Base-by-base conservation (phyloP, 2,329 filamentous ascomycete species). In the Teratosphaeria zuluensis region DNA sequence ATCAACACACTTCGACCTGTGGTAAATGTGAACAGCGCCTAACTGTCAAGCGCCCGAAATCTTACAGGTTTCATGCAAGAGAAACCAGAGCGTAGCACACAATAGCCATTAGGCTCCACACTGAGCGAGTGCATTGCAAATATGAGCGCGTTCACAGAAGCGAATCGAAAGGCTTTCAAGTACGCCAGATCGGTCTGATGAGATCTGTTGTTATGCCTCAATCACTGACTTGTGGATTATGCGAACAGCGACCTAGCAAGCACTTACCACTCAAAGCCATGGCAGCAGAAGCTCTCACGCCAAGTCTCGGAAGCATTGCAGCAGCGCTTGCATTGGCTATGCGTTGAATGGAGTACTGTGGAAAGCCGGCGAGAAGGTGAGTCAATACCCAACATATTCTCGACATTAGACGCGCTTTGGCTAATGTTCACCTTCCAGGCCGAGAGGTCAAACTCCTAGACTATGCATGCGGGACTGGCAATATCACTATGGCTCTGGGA, bases 131-230 rank as follows among this genome's bases (percentile, higher is more conserved):
- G 24, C 24, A 28, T 28, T 28, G 42, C 42, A 48, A n/a, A 51
- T 14, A 72, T 72, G 70, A 66, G 64, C 51, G 65, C 65, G 6
- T 68, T 72, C 59, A 69, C 70, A 28, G 69, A 71, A 61, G 67
- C 69, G 46, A 73, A 73, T 58, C 60, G 69, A 30, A 64, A 68
- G 48, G 69, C 69, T 2, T 72, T 71, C 60, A 63, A 73, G 70
- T 70, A 59, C 54, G 60, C 60, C 2, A 28, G 24, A 28, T 4
- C 24, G 24, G 2, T 28, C 24, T 28, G 24, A 28, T 28, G 24
- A 28, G 24, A 28, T 4, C 24, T 28, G 24, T 4, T 28, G 24
- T 28, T 2, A 28, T 28, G 24, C 24, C 24, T 28, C 24, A 2
- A 28, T 28, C 24, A 28, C 24, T 28, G 24, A 28, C 24, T 28